phyloP scores from a whole-genome alignment of 768 basidiomycete species.

The Mycena amicta region DNA sequence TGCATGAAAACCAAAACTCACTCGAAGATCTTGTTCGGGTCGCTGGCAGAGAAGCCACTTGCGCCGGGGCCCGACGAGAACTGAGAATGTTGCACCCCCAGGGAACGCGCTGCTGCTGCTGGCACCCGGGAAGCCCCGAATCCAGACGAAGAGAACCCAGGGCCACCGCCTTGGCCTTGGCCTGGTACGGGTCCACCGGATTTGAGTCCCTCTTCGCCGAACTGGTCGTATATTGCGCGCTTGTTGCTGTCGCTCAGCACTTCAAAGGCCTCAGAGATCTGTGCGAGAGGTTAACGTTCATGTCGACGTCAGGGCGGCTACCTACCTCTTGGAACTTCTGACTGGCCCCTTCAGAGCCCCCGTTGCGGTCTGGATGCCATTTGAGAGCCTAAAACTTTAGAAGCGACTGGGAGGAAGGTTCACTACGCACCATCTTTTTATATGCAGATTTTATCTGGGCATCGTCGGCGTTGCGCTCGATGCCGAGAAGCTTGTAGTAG shows the following conservation, averaged over 20 bases:
- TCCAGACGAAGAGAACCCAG: conserved; percentile 38
- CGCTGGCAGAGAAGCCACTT: conserved; percentile 71
- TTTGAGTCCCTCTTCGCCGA: conserved; percentile 95
- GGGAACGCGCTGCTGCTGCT: conserved; percentile 48
- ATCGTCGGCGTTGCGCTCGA: conserved; percentile 72
- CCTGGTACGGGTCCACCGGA: conserved; percentile 58
- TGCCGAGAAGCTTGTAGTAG: conserved; percentile 85
- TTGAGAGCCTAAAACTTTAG: conserved; percentile 87
- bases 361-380: conserved; percentile 94
- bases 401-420: too few relatives aligned
- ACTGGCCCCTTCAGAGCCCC: conserved; percentile 81
- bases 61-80: conserved; percentile 55
- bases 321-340: conserved; percentile 90
- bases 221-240: conserved; percentile 85
- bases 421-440: conserved; percentile 79
- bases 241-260: conserved; percentile 89
- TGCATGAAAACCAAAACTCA: too few relatives aligned
- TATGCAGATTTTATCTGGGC: conserved; percentile 93
- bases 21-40: conserved; percentile 91
- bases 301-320: background rate
- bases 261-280: conserved; percentile 96
- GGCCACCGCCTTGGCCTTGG: conserved; percentile 44
- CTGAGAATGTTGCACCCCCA: conserved; percentile 53
- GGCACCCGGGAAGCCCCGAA: conserved; percentile 32
- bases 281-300: conserved; percentile 9